phyloP scores from a whole-genome alignment of 225 moss, liverwort and hornwort species.

The Thuidium tamariscinum region DNA sequence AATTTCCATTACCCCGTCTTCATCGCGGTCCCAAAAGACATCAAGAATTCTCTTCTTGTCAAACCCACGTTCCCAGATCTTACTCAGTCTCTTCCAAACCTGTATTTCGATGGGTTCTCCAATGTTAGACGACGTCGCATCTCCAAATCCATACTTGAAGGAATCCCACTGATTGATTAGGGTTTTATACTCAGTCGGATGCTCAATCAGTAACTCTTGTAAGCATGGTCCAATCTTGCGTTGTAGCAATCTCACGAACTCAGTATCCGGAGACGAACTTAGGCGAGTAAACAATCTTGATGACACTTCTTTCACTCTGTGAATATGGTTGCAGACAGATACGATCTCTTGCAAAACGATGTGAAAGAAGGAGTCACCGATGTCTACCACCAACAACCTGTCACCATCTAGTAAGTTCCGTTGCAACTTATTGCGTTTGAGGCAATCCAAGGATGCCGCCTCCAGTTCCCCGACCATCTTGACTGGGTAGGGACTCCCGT shows the following conservation, averaged over 20 bases:
- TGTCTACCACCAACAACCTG: conserved; percentile 26
- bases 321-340: neutral
- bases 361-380: neutral
- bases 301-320: conserved; percentile 7
- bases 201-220: neutral
- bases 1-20: neutral
- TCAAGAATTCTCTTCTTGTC: too few species aligned
- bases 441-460: neutral
- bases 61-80: neutral
- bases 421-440: fast-evolving
- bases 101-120: fast-evolving
- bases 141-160: neutral
- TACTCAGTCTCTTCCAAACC: fast-evolving
- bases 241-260: neutral
- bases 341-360: conserved; percentile 9
- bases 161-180: neutral
- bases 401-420: conserved; percentile 3
- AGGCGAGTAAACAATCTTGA: neutral
- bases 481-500: too few species aligned
- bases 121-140: fast-evolving
- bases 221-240: neutral
- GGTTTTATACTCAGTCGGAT: fast-evolving
- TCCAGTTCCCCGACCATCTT: too few species aligned
- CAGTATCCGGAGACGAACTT: neutral
- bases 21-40: fast-evolving